Conservation (phyloP, 2,329 filamentous ascomycete genomes). For the Elsinoe batatas region DNA sequence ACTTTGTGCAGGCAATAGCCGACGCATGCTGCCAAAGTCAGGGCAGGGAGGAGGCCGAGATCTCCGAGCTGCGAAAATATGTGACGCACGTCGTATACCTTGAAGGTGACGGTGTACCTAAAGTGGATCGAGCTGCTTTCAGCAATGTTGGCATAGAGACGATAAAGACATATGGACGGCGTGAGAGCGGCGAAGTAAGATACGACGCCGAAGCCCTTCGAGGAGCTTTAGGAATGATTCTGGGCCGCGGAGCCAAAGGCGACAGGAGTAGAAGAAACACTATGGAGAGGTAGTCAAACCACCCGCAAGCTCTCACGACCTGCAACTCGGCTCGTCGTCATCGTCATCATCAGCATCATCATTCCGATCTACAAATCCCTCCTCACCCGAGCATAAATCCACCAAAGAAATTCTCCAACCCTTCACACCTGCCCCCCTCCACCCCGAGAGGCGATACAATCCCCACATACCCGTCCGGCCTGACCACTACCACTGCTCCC, state of each 20-base stretch:
- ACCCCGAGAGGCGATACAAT: constrained; percentile 24
- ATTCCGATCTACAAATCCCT: neutral
- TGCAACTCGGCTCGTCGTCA: no score
- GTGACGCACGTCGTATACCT: constrained; percentile 79
- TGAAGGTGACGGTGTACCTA: constrained; percentile 59
- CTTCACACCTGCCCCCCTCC: constrained; percentile 13
- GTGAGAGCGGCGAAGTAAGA: constrained; percentile 38
- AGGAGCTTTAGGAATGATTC: constrained; percentile 66
- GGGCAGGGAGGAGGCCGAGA: constrained; percentile 25
- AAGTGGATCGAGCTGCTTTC: constrained; percentile 57
- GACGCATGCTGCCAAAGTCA: constrained; percentile 62
- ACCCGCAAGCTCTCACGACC: no score
- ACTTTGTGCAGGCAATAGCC: constrained; percentile 74
- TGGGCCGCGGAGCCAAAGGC: constrained; percentile 53
- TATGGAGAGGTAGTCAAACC: constrained; percentile 22
- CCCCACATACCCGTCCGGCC: constrained; percentile 59
- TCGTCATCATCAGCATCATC: no score
- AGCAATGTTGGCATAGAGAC: constrained; percentile 62
- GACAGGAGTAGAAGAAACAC: constrained; percentile 52
- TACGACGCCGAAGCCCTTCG: constrained; percentile 70
- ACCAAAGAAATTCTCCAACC: constrained; percentile 24
- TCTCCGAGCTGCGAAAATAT: constrained; percentile 52
- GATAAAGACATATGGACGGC: constrained; percentile 65
- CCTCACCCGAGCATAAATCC: constrained; percentile 16
- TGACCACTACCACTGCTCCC: constrained; percentile 50